Evolutionary conservation across 1,284 basidiomycete genomes (phyloP), one percentile per base, ranked within the genome.

Genomic region (Singerocomus inundabilis): DNA sequence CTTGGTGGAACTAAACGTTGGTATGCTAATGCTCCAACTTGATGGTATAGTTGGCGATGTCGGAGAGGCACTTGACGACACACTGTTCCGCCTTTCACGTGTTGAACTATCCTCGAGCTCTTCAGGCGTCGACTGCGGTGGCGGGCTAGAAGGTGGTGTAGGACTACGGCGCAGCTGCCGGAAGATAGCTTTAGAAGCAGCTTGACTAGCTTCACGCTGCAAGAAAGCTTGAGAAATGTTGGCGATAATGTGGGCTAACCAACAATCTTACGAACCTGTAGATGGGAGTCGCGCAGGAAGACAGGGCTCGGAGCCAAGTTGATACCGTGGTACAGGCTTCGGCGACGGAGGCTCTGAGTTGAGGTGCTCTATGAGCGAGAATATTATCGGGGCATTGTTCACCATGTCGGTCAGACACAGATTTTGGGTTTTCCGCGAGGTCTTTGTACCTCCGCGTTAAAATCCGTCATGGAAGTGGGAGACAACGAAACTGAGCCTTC

Each of bases 231-330:
- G 44, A 61, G 59, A 60, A 51, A 52, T 28, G 56, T 60, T 60
- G 54, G 63, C 30, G 46, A 55, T 57, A 48, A 46, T 49, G 48
- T 52, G 16, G 26, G 38, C 25, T 18, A 34, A 53, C 44, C 44
- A 33, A 44, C 37, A 15, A 42, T 46, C 15, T 38, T 44, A 73
- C 76, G 48, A 57, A 84, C 87, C 76, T 49, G 68, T 78, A 15
- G 80, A 78, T 18, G 88, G 88, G 35, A 90, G 73, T n/a, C 85
- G 75, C 41, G 75, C 77, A 37, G 80, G 81, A 36, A 90, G 73
- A 66, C 83, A 85, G 47, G 78, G 78, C n/a, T 79, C 71, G 5
- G 78, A 75, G 11, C 56, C 54, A 5, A 80, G 53, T 38, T 73
- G 75, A 56, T 63, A 56, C 38, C 69, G 68, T 44, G 51, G 58